phyloP scores from a whole-genome alignment of 1,284 basidiomycete species.

The Apiotrichum sp. region DNA sequence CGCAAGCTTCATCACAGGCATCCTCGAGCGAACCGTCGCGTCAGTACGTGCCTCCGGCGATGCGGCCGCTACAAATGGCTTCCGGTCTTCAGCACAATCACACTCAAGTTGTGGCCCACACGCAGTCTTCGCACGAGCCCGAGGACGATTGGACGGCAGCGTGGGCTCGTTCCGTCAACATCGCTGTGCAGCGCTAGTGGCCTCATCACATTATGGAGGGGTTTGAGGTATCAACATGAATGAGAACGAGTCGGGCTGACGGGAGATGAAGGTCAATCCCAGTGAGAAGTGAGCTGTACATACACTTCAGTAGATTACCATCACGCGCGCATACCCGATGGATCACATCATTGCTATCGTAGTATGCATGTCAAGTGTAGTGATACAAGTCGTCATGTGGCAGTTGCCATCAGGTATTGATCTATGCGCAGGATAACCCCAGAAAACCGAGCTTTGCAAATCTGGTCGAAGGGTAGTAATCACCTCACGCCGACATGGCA shows the following conservation, averaged over 20 bases:
- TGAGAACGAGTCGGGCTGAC: too few relatives aligned
- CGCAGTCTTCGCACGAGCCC: neutral
- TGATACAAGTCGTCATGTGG: neutral
- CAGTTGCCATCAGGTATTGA: too few relatives aligned
- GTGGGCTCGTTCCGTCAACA: slow-evolving; percentile 1
- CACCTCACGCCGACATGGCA: slow-evolving; percentile 47
- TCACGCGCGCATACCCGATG: too few relatives aligned
- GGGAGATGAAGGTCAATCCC: too few relatives aligned
- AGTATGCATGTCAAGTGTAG: slow-evolving; percentile 2
- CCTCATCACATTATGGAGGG: too few relatives aligned
- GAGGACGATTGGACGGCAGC: slow-evolving; percentile 1
- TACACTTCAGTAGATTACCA: too few relatives aligned
- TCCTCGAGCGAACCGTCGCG: neutral
- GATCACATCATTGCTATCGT: neutral
- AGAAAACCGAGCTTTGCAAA: neutral
- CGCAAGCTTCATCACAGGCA: too few relatives aligned
- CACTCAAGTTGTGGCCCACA: too few relatives aligned
- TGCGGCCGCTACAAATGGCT: slow-evolving; percentile 2
- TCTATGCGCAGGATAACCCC: too few relatives aligned
- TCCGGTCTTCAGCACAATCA: neutral
- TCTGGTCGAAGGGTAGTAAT: neutral
- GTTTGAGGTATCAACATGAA: too few relatives aligned
- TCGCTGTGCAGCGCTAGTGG: neutral
- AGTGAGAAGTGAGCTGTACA: too few relatives aligned
- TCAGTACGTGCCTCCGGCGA: neutral